Evolutionary conservation across 2,329 filamentous ascomycete genomes (phyloP).

Genomic region (Leptosphaerulina australis): DNA sequence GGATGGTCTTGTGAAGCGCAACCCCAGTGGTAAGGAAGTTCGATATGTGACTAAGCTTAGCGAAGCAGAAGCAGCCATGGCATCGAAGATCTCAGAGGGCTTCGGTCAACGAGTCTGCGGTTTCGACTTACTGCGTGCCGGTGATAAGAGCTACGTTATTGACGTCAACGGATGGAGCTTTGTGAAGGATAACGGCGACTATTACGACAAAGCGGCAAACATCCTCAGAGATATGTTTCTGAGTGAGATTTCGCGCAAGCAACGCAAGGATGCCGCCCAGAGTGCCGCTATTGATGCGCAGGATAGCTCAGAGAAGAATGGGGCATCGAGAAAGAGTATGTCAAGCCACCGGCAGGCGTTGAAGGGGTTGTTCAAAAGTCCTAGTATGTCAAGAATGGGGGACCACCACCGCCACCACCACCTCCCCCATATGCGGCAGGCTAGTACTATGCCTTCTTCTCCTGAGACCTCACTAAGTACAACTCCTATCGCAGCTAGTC

Average conservation of each 20-base stretch:
- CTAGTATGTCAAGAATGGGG: slow-evolving; percentile 66
- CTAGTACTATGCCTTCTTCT: slow-evolving; percentile 49
- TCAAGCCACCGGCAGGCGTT: slow-evolving; percentile 53
- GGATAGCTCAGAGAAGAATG: slow-evolving; percentile 25
- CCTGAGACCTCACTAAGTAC: slow-evolving; percentile 53
- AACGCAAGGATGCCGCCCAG: slow-evolving; percentile 52
- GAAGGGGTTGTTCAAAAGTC: slow-evolving; percentile 67
- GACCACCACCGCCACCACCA: slow-evolving; percentile 51
- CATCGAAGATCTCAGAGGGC: slow-evolving; percentile 84
- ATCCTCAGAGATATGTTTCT: slow-evolving; percentile 90
- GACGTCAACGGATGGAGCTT: slow-evolving; percentile 99
- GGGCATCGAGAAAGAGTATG: slow-evolving; percentile 42
- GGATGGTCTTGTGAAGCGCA: slow-evolving; percentile 91
- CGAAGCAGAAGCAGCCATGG: slow-evolving; percentile 81
- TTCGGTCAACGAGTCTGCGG: slow-evolving; percentile 97
- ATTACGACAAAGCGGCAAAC: slow-evolving; percentile 88
- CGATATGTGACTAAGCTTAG: slow-evolving; percentile 89
- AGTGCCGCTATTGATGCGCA: slow-evolving; percentile 45
- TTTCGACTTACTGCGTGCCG: slow-evolving; percentile 88
- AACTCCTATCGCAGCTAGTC: slow-evolving; percentile 53
- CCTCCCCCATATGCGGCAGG: slow-evolving; percentile 44
- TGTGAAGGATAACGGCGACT: slow-evolving; percentile 98
- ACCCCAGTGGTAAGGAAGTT: slow-evolving; percentile 96
- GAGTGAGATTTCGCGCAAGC: slow-evolving; percentile 71
- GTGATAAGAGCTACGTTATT: slow-evolving; percentile 92